Evolutionary conservation across 2,329 filamentous ascomycete species (phyloP).

Genomic region (Akanthomyces muscarius): DNA sequence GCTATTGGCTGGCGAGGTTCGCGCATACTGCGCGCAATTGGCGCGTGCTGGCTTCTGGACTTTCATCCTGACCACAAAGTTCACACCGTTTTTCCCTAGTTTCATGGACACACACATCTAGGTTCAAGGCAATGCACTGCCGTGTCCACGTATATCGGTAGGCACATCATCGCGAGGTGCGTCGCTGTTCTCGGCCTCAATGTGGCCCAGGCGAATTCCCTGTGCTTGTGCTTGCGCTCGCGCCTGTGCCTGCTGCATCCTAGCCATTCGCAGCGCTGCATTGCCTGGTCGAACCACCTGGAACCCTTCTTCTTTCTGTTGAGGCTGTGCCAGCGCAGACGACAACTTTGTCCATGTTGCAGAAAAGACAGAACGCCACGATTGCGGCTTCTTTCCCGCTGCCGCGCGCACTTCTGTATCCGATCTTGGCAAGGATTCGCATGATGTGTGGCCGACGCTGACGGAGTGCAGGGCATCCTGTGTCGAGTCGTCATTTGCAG

Average conservation of each 20-base stretch:
- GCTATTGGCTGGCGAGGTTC: too few relatives aligned
- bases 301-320: constrained; percentile 4
- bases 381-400: background rate
- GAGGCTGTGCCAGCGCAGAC: background rate
- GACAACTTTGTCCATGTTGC: background rate
- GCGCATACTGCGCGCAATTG: too few relatives aligned
- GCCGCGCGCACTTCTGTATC: too few relatives aligned
- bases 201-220: background rate
- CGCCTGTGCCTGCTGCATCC: constrained; percentile 6
- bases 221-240: background rate
- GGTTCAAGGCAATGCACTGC: too few relatives aligned
- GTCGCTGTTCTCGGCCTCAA: too few relatives aligned
- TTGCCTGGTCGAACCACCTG: constrained; percentile 6
- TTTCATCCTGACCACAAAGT: too few relatives aligned
- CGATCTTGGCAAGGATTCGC: background rate
- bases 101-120: too few relatives aligned
- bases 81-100: too few relatives aligned
- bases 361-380: background rate
- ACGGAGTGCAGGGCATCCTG: background rate
- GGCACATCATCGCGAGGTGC: too few relatives aligned
- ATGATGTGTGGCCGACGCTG: background rate
- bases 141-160: too few relatives aligned
- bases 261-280: constrained; percentile 2
- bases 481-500: background rate
- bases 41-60: too few relatives aligned